Evolutionary conservation across 169 alveolate species (phyloP).

Genomic region (Fabrea salina): DNA sequence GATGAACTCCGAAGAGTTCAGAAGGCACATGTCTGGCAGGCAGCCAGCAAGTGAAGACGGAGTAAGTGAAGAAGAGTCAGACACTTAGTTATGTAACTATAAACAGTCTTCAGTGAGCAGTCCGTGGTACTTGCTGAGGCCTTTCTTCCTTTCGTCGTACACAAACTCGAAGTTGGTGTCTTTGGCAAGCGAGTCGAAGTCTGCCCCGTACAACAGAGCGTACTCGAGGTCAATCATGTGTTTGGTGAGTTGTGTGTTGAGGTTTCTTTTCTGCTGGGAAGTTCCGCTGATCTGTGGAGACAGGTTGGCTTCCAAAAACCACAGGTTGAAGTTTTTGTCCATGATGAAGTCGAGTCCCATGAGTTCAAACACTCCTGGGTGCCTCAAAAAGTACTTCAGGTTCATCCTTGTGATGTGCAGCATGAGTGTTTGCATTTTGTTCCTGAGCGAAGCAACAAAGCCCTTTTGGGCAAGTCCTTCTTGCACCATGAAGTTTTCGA

Average conservation of each 20-base stretch:
- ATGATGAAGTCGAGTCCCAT: slow-evolving; percentile 22
- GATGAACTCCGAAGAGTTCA: too few species aligned
- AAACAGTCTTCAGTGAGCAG: not conserved
- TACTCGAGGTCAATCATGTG: slow-evolving; percentile 12
- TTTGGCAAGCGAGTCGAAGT: not conserved
- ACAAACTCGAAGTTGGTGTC: not conserved
- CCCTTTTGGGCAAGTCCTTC: not conserved
- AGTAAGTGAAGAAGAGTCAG: too few species aligned
- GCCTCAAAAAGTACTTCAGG: not conserved
- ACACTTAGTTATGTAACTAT: not conserved
- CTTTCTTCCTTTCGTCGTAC: slow-evolving; percentile 17
- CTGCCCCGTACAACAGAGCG: not conserved
- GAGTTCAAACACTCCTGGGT: slow-evolving; percentile 3
- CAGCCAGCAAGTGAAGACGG: too few species aligned
- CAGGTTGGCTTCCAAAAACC: slow-evolving; percentile 77
- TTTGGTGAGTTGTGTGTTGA: not conserved
- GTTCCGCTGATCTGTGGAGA: slow-evolving; percentile 58
- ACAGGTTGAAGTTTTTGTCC: slow-evolving; percentile 18
- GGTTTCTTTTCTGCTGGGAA: not conserved
- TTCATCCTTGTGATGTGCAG: slow-evolving; percentile 16
- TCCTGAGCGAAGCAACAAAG: not conserved
- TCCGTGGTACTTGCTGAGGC: not conserved
- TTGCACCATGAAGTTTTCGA: not conserved
- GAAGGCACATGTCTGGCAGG: too few species aligned
- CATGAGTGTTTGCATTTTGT: not conserved